Base-by-base conservation (phyloP, 106 monocot genomes). In the Iris macrosiphon region DNA sequence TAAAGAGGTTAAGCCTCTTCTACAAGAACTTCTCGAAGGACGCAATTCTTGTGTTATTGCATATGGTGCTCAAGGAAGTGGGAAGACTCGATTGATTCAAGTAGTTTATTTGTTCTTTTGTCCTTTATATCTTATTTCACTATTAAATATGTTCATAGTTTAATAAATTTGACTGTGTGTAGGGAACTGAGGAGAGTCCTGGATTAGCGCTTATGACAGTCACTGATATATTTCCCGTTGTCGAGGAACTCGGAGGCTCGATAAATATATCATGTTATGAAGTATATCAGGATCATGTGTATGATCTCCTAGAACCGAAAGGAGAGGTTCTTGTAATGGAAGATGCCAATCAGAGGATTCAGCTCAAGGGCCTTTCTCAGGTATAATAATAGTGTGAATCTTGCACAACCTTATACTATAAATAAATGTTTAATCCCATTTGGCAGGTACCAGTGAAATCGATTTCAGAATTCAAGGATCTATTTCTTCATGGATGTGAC, bases 341-440 rank as follows among this genome's bases (percentile, higher is more conserved):
- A 75, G 75, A 81, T 65, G 81, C 72, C 13, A 55, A 14, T 4
- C 52, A 68, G 31, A 62, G 13, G 55, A 75, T 72, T 62, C 62
- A 74, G 54, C 72, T 87, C 22, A 87, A 78, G 59, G 87, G 82
- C 16, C 87, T 87, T 42, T 78, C 81, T 58, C 63, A 64, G 67
- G 87, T 78, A 52, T 56, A 5, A 24, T 17, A n/a, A n/a, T n/a
- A n/a, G n/a, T n/a, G n/a, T n/a, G 14, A 26, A n/a, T 61, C 26
- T 49, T 6, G 14, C 19, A 24, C 26, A 25, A 1, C 15, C 26
- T 22, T 49, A 10, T 24, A 23, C 22, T 7, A 37, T 7, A 37
- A 37, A 7, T 37, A 37, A 5, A 7, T 5, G 18, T n/a, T 32
- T 15, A 31, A 10, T 28, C 21, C 55, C 20, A 5, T 4, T 49